phyloP scores from a whole-genome alignment of 208 protist species.

The Naegleria fowleri region DNA sequence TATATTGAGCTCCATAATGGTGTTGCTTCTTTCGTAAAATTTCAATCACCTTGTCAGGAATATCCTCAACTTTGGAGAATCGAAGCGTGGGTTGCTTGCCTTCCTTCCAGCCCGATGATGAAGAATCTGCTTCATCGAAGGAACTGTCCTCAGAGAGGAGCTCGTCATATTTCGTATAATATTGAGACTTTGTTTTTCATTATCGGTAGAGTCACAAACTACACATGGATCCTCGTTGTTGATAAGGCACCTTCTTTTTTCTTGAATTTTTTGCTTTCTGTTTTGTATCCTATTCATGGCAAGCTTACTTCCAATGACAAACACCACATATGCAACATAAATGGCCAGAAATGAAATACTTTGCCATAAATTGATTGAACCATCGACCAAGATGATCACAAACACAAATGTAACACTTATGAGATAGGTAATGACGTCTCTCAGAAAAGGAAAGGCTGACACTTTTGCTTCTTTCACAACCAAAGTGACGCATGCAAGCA shows the following conservation, averaged over 20 bases:
- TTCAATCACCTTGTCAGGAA: not conserved
- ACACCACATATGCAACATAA: slow-evolving; percentile 7
- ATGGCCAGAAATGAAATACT: not conserved
- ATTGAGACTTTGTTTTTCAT: too few species aligned
- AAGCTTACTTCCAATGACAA: not conserved
- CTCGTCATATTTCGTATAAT: not conserved
- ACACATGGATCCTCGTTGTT: too few species aligned
- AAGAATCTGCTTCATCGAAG: not conserved
- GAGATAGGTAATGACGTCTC: not conserved
- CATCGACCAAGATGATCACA: not conserved
- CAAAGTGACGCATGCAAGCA: not conserved
- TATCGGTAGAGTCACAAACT: too few species aligned
- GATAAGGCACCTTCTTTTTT: not conserved
- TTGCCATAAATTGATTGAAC: not conserved
- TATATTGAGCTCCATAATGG: not conserved
- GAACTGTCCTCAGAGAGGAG: too few species aligned
- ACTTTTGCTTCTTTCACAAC: not conserved
- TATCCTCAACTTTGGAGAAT: not conserved
- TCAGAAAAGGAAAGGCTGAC: not conserved
- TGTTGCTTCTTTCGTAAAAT: not conserved
- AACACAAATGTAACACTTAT: not conserved
- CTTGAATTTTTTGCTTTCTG: not conserved
- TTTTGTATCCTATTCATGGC: not conserved
- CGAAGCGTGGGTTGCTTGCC: not conserved
- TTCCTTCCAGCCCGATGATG: not conserved